Evolutionary conservation across 2,329 filamentous ascomycete genomes (phyloP).

Genomic region (Microcera coccophila): DNA sequence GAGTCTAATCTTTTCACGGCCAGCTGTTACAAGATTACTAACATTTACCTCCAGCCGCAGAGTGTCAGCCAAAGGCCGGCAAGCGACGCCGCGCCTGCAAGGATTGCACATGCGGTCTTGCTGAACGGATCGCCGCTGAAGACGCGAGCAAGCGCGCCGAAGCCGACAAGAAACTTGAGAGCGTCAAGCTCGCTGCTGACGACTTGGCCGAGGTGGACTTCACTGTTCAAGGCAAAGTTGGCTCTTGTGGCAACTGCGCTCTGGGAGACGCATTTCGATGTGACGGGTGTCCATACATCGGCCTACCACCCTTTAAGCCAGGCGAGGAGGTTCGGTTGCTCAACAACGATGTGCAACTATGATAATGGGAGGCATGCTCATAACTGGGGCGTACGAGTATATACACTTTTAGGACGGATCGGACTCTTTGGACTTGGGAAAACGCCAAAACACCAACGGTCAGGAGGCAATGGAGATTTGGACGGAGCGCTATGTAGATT

Average conservation of each 20-base stretch:
- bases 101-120: conserved; percentile 93
- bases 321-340: conserved; percentile 88
- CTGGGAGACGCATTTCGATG: conserved; percentile 86
- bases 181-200: conserved; percentile 67
- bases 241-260: conserved; percentile 90
- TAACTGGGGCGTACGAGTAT: conserved; percentile 19
- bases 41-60: conserved; percentile 53
- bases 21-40: background rate
- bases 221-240: conserved; percentile 94
- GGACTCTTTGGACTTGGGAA: conserved; percentile 16
- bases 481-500: conserved; percentile 24
- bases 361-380: conserved; percentile 17
- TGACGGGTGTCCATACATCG: conserved; percentile 74
- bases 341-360: conserved; percentile 83
- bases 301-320: conserved; percentile 92
- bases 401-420: conserved; percentile 18
- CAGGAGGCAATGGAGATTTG: conserved; percentile 17
- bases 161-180: conserved; percentile 61
- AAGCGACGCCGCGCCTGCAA: conserved; percentile 94
- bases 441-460: conserved; percentile 12
- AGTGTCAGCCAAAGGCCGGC: conserved; percentile 81
- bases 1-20: conserved; percentile 33
- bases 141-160: conserved; percentile 68
- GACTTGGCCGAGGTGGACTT: conserved; percentile 89
- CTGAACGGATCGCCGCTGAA: conserved; percentile 80